A percentile compares a stretch with the other conserved stretches of the same genome.
These are phyloP conservation scores for Tolypocladium ophioglossoides DNA, from an alignment of 2,329 filamentous ascomycete genomes.

Conservation along the genomic window DNA sequence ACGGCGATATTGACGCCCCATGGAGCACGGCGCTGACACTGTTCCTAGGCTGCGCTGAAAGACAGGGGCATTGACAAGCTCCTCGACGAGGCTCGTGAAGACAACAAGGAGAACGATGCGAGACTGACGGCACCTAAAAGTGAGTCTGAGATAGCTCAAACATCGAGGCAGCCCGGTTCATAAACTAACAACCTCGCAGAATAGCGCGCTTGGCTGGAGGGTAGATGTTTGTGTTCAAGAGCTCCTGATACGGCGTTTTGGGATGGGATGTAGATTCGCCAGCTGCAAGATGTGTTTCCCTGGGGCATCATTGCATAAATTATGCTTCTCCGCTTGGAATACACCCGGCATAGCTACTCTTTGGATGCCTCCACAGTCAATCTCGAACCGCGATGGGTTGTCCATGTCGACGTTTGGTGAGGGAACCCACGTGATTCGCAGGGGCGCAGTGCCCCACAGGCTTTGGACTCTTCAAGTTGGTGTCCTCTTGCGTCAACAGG, in stretches of 20 bases:
- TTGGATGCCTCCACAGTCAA: background rate
- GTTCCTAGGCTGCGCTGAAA: slow-evolving; percentile 65
- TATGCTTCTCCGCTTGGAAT: background rate
- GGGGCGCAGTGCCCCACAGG: slow-evolving; percentile 22
- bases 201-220: background rate
- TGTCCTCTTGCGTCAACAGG: slow-evolving; percentile 1
- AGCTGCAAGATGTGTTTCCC: background rate
- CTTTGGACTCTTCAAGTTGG: background rate
- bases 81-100: slow-evolving; percentile 80
- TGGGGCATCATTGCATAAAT: background rate
- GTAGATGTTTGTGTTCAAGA: no score
- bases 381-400: background rate
- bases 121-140: slow-evolving; percentile 32
- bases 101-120: slow-evolving; percentile 78
- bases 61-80: slow-evolving; percentile 86
- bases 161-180: background rate
- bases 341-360: background rate
- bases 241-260: background rate
- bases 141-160: slow-evolving; percentile 12
- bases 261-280: background rate
- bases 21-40: background rate
- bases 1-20: background rate
- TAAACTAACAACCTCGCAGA: background rate
- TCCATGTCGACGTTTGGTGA: background rate
- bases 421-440: slow-evolving; percentile 4